A percentile compares a stretch with the other conserved stretches of the same genome.
Conservation (phyloP, 2,329 filamentous ascomycete species). For the Emmonsiellopsis sp. region DNA sequence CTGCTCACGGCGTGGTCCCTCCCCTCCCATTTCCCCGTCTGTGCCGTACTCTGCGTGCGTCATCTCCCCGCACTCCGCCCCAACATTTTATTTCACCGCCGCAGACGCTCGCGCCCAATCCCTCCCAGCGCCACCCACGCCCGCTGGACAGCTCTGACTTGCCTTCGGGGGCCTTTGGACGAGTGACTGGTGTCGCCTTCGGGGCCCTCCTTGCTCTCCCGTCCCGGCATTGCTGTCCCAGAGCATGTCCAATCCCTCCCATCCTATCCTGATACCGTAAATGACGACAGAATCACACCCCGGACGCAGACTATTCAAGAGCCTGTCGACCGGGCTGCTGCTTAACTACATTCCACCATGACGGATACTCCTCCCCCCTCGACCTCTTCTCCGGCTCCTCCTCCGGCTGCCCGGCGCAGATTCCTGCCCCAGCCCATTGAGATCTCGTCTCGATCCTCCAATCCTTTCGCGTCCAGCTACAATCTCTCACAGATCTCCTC, state of each 20-base stretch:
- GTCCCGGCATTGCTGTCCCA: no score
- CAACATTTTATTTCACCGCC: constrained; percentile 1
- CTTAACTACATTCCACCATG: not conserved
- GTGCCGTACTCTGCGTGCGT: not conserved
- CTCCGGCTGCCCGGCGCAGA: constrained; percentile 12
- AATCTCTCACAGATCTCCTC: not conserved
- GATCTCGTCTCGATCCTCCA: constrained; percentile 21
- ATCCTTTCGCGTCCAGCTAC: constrained; percentile 1
- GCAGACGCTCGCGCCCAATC: not conserved
- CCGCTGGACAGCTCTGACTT: not conserved
- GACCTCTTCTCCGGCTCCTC: not conserved
- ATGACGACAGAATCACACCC: no score
- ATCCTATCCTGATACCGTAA: no score
- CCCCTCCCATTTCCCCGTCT: not conserved
- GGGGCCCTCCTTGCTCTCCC: no score
- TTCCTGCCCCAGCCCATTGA: constrained; percentile 26
- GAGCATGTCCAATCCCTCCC: no score
- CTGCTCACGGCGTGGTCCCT: not conserved
- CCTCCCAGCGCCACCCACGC: no score
- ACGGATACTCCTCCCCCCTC: not conserved
- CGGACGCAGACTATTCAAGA: not conserved
- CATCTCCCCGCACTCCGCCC: not conserved
- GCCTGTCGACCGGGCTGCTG: not conserved
- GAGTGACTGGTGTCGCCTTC: no score
- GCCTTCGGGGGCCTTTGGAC: no score